A percentile compares a stretch with the other conserved stretches of the same genome.
These are phyloP conservation scores for Apiotrichum sp. DNA, from an alignment of 1,284 basidiomycete genomes.

Conservation along the genomic window DNA sequence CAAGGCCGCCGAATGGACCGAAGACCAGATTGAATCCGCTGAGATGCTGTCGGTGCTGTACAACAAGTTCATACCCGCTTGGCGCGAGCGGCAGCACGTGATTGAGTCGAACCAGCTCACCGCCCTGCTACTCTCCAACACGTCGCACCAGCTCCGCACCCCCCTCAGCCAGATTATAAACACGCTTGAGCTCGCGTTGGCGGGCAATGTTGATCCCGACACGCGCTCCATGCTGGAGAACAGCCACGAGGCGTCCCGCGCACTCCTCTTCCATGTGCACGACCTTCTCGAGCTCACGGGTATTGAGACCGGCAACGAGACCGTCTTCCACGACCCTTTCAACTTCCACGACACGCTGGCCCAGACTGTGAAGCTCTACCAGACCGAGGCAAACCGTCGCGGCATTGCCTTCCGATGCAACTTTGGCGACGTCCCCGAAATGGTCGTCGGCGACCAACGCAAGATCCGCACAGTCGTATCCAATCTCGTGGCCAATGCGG, in stretches of 20 bases:
- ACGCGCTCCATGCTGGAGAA: slow-evolving; percentile 72
- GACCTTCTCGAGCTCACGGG: slow-evolving; percentile 78
- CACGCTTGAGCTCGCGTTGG: slow-evolving; percentile 77
- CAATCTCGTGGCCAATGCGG: slow-evolving; percentile 77
- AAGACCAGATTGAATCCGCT: slow-evolving; percentile 81
- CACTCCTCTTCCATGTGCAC: slow-evolving; percentile 74
- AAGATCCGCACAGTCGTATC: slow-evolving; percentile 77
- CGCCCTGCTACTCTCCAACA: slow-evolving; percentile 75
- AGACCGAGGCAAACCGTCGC: slow-evolving; percentile 64
- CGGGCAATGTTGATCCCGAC: slow-evolving; percentile 69
- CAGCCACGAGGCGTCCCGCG: slow-evolving; percentile 76
- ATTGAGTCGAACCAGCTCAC: slow-evolving; percentile 63
- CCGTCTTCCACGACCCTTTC: slow-evolving; percentile 76
- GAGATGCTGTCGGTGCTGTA: slow-evolving; percentile 72
- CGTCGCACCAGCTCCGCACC: slow-evolving; percentile 69
- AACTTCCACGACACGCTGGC: slow-evolving; percentile 61
- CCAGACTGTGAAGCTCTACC: slow-evolving; percentile 57
- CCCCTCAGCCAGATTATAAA: slow-evolving; percentile 51
- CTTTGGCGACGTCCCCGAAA: slow-evolving; percentile 53
- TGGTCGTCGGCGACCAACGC: slow-evolving; percentile 63
- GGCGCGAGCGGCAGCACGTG: slow-evolving; percentile 77
- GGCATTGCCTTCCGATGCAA: slow-evolving; percentile 61
- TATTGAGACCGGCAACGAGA: slow-evolving; percentile 72
- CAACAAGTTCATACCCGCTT: slow-evolving; percentile 68
- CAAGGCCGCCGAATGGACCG: slow-evolving; percentile 68